Conservation (phyloP, 306 rosid genomes). For the Acacia acuminata region DNA sequence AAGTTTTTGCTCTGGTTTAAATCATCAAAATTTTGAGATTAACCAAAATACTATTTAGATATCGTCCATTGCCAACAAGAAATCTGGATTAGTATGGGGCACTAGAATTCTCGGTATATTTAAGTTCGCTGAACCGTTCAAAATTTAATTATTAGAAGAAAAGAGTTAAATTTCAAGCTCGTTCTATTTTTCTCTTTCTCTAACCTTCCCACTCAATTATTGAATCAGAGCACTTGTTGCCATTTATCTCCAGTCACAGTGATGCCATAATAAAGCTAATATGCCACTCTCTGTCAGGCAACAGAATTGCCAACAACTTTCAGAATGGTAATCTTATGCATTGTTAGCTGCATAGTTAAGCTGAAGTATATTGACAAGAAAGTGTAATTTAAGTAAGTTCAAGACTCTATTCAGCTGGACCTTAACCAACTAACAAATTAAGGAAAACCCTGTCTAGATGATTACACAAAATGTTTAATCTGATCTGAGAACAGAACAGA, state of each 20-base stretch:
- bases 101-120: slow-evolving; percentile 12
- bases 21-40: not conserved
- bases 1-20: slow-evolving; percentile 11
- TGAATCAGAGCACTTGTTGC: not conserved
- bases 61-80: not conserved
- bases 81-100: not conserved
- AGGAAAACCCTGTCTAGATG: not conserved
- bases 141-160: slow-evolving; percentile 11
- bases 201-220: not conserved
- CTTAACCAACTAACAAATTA: not conserved
- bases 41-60: not conserved
- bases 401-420: not conserved
- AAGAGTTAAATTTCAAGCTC: not conserved
- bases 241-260: not conserved
- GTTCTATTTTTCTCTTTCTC: not conserved
- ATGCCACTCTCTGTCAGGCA: not conserved
- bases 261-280: not conserved
- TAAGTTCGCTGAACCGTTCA: slow-evolving; percentile 5
- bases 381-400: not conserved
- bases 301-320: not conserved
- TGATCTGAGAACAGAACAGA: not conserved
- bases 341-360: not conserved
- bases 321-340: not conserved
- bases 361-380: not conserved
- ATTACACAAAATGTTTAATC: not conserved